Percentiles rank a stretch among this genome's conserved stretches.
Conservation (phyloP, 2,329 filamentous ascomycete genomes). For the Leptographium lundbergii region DNA sequence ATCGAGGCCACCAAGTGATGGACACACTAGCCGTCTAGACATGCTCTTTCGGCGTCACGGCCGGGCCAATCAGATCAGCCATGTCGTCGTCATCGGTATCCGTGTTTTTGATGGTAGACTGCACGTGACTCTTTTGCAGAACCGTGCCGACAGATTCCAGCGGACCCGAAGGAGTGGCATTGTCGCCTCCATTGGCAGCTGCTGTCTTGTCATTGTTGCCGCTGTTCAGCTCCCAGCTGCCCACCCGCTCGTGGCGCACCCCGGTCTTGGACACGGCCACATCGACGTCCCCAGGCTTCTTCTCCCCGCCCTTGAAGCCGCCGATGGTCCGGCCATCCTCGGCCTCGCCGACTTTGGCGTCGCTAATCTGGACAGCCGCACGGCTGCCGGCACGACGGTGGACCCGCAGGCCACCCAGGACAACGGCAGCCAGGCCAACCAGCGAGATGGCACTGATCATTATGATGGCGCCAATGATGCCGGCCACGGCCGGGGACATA, state of each 20-base stretch:
- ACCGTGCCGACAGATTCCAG: not conserved
- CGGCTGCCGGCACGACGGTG: slow-evolving; percentile 7
- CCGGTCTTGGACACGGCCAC: slow-evolving; percentile 27
- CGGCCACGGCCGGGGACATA: slow-evolving; percentile 27
- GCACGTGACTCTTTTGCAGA: slow-evolving; percentile 12
- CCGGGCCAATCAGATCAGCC: slow-evolving; percentile 22
- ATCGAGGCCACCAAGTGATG: not conserved
- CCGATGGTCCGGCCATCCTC: slow-evolving; percentile 8
- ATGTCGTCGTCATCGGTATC: slow-evolving; percentile 21
- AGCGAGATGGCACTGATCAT: slow-evolving; percentile 21
- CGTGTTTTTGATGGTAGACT: slow-evolving; percentile 6
- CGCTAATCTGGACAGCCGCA: not conserved
- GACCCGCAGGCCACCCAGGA: slow-evolving; percentile 17
- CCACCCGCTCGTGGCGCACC: slow-evolving; percentile 29
- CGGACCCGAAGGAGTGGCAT: slow-evolving; percentile 6
- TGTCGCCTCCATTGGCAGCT: not conserved
- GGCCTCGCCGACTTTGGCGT: not conserved
- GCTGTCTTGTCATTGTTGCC: slow-evolving; percentile 1
- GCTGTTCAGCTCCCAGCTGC: slow-evolving; percentile 35
- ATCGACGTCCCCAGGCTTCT: slow-evolving; percentile 30
- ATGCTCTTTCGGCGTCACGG: slow-evolving; percentile 26
- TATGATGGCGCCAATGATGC: slow-evolving; percentile 32
- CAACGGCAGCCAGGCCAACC: slow-evolving; percentile 11
- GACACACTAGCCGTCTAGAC: slow-evolving; percentile 16
- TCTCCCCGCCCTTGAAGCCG: slow-evolving; percentile 33